Evolutionary conservation across 169 alveolate genomes (phyloP).

Genomic region (Plasmodium gallinaceum): DNA sequence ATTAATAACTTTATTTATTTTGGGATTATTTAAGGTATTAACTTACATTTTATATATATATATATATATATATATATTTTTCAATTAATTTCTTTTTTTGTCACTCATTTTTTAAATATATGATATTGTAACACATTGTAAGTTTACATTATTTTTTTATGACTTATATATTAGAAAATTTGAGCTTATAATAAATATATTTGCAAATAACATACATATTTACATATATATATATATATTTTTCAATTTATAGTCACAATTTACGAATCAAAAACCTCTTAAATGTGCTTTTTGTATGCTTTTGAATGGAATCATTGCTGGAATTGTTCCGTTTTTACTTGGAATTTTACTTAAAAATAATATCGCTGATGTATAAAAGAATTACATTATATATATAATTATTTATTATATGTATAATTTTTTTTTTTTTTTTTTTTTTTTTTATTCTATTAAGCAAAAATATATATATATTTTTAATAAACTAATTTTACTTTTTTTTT

Average conservation of each 20-base stretch:
- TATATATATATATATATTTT: not conserved
- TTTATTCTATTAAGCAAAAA: not conserved
- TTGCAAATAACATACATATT: not conserved
- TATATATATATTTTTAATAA: not conserved
- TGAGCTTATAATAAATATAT: too few relatives aligned
- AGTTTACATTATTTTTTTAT: too few relatives aligned
- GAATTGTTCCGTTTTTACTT: conserved; percentile 85
- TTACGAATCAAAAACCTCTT: conserved; percentile 85
- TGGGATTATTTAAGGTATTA: conserved; percentile 85
- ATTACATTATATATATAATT: not conserved
- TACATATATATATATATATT: not conserved
- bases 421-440: not conserved
- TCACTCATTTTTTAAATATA: too few relatives aligned
- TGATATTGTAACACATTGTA: too few relatives aligned
- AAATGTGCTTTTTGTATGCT: conserved; percentile 87
- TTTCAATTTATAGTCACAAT: conserved; percentile 80
- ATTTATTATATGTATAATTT: not conserved
- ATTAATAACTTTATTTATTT: conserved; percentile 81
- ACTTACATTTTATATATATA: not conserved
- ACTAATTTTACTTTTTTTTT: not conserved
- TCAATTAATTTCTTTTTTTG: too few relatives aligned
- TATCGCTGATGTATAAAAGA: conserved; percentile 22
- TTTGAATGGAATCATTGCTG: conserved; percentile 87
- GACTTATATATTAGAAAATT: too few relatives aligned
- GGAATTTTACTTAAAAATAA: conserved; percentile 82